Percentiles rank a stretch among this genome's conserved stretches.
These are phyloP conservation scores for Aspergillus sp. DNA, from an alignment of 2,329 filamentous ascomycete species.

Conservation along the genomic window DNA sequence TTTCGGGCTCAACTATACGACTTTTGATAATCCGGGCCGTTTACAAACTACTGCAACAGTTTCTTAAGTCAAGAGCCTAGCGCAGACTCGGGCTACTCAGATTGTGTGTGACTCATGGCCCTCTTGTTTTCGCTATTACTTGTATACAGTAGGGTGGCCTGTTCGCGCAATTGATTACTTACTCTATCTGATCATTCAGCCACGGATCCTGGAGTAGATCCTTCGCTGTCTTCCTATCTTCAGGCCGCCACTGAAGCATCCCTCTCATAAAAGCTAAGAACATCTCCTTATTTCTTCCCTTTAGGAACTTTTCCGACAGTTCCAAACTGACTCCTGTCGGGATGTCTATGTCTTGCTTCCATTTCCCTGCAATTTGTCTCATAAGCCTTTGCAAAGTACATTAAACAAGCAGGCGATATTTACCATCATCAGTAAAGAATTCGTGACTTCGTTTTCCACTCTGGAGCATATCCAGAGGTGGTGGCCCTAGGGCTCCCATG, in stretches of 20 bases:
- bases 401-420: slow-evolving; percentile 1
- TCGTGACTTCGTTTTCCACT: slow-evolving; percentile 35
- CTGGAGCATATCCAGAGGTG: slow-evolving; percentile 37
- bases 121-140: no score
- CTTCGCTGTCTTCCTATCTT: slow-evolving; percentile 20
- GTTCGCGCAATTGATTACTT: no score
- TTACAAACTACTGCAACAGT: no score
- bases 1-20: no score
- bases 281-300: slow-evolving; percentile 16
- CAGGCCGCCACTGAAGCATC: slow-evolving; percentile 21
- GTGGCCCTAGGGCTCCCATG: slow-evolving; percentile 44
- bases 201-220: slow-evolving; percentile 20
- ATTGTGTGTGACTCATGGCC: no score
- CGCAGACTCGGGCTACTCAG: no score
- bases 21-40: no score
- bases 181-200: slow-evolving; percentile 9
- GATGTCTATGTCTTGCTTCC: slow-evolving; percentile 23
- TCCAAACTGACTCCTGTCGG: slow-evolving; percentile 14
- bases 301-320: slow-evolving; percentile 19
- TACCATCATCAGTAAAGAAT: slow-evolving; percentile 45
- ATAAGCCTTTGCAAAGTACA: slow-evolving; percentile 8
- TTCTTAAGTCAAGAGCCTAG: no score
- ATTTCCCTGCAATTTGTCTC: slow-evolving; percentile 10
- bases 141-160: no score
- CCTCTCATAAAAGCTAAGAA: slow-evolving; percentile 19